A percentile compares a stretch with the other conserved stretches of the same genome.
Conservation (phyloP, 2,329 filamentous ascomycete genomes). For the Fonsecaea nubica region DNA sequence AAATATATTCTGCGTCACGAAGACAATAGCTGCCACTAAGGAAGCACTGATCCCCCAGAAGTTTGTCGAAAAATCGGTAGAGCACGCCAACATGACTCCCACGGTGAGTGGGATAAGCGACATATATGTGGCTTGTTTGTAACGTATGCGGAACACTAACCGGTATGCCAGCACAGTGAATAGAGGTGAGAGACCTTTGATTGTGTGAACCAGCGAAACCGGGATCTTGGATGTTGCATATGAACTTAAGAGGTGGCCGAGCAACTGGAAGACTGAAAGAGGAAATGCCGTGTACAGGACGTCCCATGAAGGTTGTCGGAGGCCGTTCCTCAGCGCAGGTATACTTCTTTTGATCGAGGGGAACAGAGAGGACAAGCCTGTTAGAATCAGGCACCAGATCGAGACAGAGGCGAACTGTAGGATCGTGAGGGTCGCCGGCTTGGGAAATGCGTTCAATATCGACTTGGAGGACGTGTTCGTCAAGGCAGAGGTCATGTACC, state of each 20-base stretch:
- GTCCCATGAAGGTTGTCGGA: slow-evolving; percentile 79
- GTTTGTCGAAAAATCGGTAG: slow-evolving; percentile 86
- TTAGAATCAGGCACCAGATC: slow-evolving; percentile 80
- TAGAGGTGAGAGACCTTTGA: slow-evolving; percentile 94
- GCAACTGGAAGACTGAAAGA: slow-evolving; percentile 88
- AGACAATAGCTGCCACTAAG: slow-evolving; percentile 87
- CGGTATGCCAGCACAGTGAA: slow-evolving; percentile 96
- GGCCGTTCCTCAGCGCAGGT: slow-evolving; percentile 81
- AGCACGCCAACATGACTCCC: slow-evolving; percentile 96
- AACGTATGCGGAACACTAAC: slow-evolving; percentile 84
- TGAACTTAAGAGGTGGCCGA: slow-evolving; percentile 90
- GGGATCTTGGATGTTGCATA: slow-evolving; percentile 94
- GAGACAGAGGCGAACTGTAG: slow-evolving; percentile 94
- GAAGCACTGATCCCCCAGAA: slow-evolving; percentile 89
- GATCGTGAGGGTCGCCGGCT: slow-evolving; percentile 88
- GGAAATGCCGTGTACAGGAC: slow-evolving; percentile 89
- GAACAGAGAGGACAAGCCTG: slow-evolving; percentile 75
- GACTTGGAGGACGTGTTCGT: slow-evolving; percentile 98
- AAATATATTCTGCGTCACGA: slow-evolving; percentile 98
- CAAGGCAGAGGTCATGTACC: slow-evolving; percentile 94
- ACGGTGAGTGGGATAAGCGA: slow-evolving; percentile 88
- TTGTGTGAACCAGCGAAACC: slow-evolving; percentile 95
- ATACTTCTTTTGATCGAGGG: slow-evolving; percentile 73
- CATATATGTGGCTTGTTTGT: slow-evolving; percentile 84
- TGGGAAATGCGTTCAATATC: slow-evolving; percentile 88